Conservation (phyloP, 108 stramenopile species). For the Nitzschia sp. region DNA sequence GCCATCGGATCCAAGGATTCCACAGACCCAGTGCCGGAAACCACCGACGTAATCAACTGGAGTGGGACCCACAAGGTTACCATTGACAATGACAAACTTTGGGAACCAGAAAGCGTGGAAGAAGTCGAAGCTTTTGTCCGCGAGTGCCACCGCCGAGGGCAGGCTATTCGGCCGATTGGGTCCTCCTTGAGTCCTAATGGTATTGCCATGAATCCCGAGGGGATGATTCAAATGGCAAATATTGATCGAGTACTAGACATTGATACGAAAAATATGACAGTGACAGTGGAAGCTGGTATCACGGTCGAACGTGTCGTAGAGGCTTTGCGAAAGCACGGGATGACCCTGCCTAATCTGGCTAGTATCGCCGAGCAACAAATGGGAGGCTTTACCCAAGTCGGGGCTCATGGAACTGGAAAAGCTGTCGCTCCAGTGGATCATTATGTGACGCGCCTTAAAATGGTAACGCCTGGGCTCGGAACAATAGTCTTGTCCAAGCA, state of each 20-base stretch:
- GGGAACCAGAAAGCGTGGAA: constrained; percentile 74
- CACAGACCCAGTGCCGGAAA: constrained; percentile 13
- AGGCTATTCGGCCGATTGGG: constrained; percentile 85
- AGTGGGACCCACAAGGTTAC: constrained; percentile 81
- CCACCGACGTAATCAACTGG: constrained; percentile 82
- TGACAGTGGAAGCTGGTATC: constrained; percentile 94
- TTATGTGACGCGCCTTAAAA: constrained; percentile 84
- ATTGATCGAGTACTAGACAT: constrained; percentile 84
- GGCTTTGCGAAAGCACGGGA: constrained; percentile 63
- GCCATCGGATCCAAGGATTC: not conserved
- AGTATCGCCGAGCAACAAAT: constrained; percentile 97
- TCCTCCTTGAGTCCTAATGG: constrained; percentile 97
- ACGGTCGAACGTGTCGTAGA: constrained; percentile 75
- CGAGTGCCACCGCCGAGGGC: constrained; percentile 56
- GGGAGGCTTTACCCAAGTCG: constrained; percentile 94
- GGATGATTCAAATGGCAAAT: constrained; percentile 86
- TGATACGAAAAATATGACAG: constrained; percentile 72
- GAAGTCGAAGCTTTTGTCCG: constrained; percentile 64
- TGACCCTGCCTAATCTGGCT: constrained; percentile 96
- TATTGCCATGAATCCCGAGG: constrained; percentile 73
- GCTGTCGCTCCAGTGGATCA: constrained; percentile 92
- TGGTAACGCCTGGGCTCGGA: constrained; percentile 89
- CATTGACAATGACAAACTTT: constrained; percentile 54
- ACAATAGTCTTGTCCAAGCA: constrained; percentile 72
- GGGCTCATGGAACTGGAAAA: constrained; percentile 97